Evolutionary conservation across 352 stramenopile species (phyloP), one percentile per base, ranked within the genome.

Genomic region (Pythium rhizo-oryzae): DNA sequence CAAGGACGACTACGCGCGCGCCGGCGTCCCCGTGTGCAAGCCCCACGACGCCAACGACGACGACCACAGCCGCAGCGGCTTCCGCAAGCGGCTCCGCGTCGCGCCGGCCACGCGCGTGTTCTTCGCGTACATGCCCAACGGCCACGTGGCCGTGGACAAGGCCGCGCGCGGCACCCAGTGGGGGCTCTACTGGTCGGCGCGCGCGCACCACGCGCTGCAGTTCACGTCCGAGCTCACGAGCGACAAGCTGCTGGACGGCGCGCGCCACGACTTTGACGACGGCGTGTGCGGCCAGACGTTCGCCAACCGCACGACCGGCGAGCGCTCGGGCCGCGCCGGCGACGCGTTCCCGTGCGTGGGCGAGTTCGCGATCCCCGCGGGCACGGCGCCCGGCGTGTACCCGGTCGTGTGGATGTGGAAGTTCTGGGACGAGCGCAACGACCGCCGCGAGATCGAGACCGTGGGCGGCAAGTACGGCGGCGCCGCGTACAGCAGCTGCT

Each of bases 401-500:
- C 76, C 77, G 41, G 63, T 91, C 59, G 79, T 91, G 39, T 91
- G 82, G 80, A 87, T 77, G 64, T 91, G 82, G 82, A 84, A 83
- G 59, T 89, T 89, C 59, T 71, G 64, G 64, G 64, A 71, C 39
- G 64, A 71, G 41, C 82, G 81, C 56, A 76, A 91, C 23, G 74
- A 84, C 12, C 53, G 66, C 37, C 69, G 67, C 13, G 73, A 75
- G n/a, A 81, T 85, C 39, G 57, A 70, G 21, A 87, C 79, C 0
- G 71, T 72, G 37, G 77, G 69, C 39, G 77, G 81, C 19, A 74
- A 65, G 8, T 88, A 80, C 43, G 81, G 81, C 11, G 82, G 82
- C 12, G 82, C 79, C 0, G 77, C 80, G 13, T 90, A 90, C 64
- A 81, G 72, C 19, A 87, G 77, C 28, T 89, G 78, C 66, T 90